These are phyloP conservation scores for Podospora comata DNA, from an alignment of 495 filamentous ascomycete species.

Conservation along the genomic window DNA sequence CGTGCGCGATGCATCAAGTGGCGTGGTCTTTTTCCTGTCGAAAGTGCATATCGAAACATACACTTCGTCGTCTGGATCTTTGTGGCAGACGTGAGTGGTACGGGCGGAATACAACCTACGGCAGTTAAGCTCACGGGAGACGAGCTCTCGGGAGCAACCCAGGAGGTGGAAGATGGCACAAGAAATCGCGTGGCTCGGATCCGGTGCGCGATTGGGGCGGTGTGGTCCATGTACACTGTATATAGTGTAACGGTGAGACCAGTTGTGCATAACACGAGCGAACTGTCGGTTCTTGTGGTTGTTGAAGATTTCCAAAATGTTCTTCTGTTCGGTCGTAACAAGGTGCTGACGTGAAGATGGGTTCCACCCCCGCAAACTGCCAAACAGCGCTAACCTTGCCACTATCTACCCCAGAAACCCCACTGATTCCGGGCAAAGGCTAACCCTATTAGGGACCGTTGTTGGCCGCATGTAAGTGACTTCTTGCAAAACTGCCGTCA, in stretches of 20 bases:
- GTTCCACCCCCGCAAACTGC: not conserved
- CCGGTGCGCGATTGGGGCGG: not conserved
- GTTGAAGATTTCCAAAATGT: not conserved
- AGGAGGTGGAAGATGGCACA: not conserved
- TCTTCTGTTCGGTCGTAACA: not conserved
- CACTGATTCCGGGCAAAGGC: not conserved
- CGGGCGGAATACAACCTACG: not conserved
- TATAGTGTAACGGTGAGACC: conserved; percentile 5
- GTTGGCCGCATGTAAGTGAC: not conserved
- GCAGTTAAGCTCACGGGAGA: not conserved
- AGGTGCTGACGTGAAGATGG: not conserved
- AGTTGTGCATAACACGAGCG: not conserved
- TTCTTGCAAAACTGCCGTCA: no score
- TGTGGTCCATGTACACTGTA: not conserved
- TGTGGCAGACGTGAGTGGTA: not conserved
- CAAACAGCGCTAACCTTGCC: not conserved
- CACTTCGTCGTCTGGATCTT: not conserved
- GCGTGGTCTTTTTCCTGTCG: not conserved
- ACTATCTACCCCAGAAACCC: not conserved
- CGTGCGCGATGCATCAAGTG: not conserved
- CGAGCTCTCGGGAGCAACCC: not conserved
- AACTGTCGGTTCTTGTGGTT: conserved; percentile 2
- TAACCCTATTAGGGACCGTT: not conserved
- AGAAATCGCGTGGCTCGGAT: not conserved
- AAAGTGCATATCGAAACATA: not conserved